These are phyloP conservation scores for Pleurotus djamor DNA, from an alignment of 768 basidiomycete genomes.

Conservation along the genomic window DNA sequence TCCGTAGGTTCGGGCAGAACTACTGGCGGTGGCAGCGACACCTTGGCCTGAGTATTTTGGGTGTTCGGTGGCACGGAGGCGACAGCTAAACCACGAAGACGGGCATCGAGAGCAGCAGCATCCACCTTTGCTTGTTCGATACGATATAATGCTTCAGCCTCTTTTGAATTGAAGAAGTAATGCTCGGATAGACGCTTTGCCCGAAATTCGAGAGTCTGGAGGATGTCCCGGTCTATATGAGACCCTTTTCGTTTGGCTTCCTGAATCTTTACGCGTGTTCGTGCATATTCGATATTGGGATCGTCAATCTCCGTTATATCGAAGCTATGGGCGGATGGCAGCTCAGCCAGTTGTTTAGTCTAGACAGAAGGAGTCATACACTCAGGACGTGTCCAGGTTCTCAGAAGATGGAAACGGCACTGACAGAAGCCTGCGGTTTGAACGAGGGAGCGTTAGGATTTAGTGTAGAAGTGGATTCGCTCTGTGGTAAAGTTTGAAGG, in stretches of 20 bases:
- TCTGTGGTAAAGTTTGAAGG: slow-evolving; percentile 12
- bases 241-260: slow-evolving; percentile 28
- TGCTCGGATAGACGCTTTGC: slow-evolving; percentile 47
- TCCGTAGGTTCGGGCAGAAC: not conserved
- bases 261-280: slow-evolving; percentile 55
- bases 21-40: not conserved
- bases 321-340: not conserved
- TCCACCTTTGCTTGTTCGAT: slow-evolving; percentile 52
- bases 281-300: slow-evolving; percentile 61
- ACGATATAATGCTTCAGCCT: slow-evolving; percentile 59
- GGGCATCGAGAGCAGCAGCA: slow-evolving; percentile 37
- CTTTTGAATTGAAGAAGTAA: slow-evolving; percentile 71
- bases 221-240: slow-evolving; percentile 17
- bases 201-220: slow-evolving; percentile 39
- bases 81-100: slow-evolving; percentile 24
- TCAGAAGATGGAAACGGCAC: not conserved
- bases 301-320: slow-evolving; percentile 42
- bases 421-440: slow-evolving; percentile 16
- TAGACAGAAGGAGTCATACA: too few species aligned
- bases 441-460: slow-evolving; percentile 39
- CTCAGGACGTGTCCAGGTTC: not conserved
- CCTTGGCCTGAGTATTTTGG: not conserved
- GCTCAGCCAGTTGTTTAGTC: not conserved
- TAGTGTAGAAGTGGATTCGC: slow-evolving; percentile 21
- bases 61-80: not conserved